phyloP scores from a whole-genome alignment of 2,329 filamentous ascomycete genomes.

The Verticillium nubilum region DNA sequence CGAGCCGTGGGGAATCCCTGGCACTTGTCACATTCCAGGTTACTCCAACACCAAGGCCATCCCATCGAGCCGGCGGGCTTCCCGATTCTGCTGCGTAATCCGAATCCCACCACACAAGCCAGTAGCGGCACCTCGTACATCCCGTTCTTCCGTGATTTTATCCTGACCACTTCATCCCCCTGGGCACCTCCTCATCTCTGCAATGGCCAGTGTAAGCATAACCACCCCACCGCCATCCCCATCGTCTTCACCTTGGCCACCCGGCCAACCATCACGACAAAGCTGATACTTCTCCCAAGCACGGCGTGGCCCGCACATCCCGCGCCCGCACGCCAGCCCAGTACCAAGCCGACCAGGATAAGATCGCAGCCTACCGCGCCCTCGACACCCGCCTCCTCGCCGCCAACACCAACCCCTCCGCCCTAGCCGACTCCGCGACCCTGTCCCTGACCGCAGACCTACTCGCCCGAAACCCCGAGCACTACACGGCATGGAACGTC shows the following conservation, averaged over 20 bases:
- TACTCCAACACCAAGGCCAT: background rate
- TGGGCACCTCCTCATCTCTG: background rate
- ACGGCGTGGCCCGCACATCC: constrained; percentile 72
- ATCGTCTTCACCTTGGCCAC: no score
- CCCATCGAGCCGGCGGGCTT: background rate
- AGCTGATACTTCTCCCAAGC: constrained; percentile 43
- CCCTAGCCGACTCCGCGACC: constrained; percentile 39
- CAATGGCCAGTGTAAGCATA: constrained; percentile 3
- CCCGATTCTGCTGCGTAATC: background rate
- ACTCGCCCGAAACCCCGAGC: constrained; percentile 74
- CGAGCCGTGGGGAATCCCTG: constrained; percentile 4
- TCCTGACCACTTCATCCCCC: background rate
- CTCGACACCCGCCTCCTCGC: constrained; percentile 44
- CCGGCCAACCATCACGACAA: background rate
- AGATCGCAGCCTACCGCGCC: constrained; percentile 69
- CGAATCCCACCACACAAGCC: background rate
- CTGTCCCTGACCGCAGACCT: constrained; percentile 68
- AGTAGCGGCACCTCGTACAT: background rate
- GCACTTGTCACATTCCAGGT: background rate
- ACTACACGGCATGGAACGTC: constrained; percentile 89
- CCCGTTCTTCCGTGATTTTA: background rate
- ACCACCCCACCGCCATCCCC: background rate
- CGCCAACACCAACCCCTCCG: constrained; percentile 7
- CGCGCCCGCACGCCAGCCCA: constrained; percentile 61
- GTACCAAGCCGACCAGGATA: constrained; percentile 63